Evolutionary conservation across 305 asterid species (phyloP).

Genomic region (Plantago coronopus): DNA sequence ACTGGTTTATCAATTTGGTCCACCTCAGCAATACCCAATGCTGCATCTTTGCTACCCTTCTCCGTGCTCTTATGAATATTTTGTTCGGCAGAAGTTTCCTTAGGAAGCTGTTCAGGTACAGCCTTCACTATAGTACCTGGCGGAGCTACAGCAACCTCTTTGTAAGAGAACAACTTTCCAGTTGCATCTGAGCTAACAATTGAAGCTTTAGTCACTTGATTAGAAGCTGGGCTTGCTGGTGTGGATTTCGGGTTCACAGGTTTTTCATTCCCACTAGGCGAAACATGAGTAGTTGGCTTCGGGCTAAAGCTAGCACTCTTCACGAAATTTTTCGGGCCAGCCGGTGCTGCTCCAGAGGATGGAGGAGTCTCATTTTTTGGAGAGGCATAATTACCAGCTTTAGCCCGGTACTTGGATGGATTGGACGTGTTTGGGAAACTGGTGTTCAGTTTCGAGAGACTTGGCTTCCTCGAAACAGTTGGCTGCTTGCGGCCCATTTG

Average conservation of each 20-base stretch:
- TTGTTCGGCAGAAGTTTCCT: conserved; percentile 38
- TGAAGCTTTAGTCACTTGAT: conserved; percentile 47
- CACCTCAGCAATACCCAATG: conserved; percentile 21
- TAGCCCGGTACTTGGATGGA: conserved; percentile 49
- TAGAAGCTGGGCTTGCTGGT: conserved; percentile 55
- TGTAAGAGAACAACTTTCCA: conserved; percentile 78
- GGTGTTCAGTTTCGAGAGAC: conserved; percentile 78
- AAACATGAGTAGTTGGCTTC: conserved; percentile 39
- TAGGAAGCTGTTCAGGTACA: conserved; percentile 50
- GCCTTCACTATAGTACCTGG: conserved; percentile 82
- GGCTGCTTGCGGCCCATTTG: conserved; percentile 47
- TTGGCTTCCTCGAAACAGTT: conserved; percentile 71
- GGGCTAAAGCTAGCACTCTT: conserved; percentile 67
- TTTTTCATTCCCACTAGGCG: conserved; percentile 44
- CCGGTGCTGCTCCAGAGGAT: conserved; percentile 38
- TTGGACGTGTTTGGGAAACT: conserved; percentile 54
- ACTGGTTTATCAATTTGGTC: conserved; percentile 29
- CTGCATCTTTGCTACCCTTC: conserved; percentile 19
- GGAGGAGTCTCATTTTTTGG: conserved; percentile 51
- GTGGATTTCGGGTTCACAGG: conserved; percentile 46
- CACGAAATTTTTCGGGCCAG: conserved; percentile 43
- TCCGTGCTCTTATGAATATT: conserved; percentile 30
- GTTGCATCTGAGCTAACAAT: conserved; percentile 54
- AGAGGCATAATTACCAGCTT: conserved; percentile 47
- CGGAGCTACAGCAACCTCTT: conserved; percentile 87